Base-by-base conservation (phyloP, 352 stramenopile genomes). In the Globisporangium mamillatum region DNA sequence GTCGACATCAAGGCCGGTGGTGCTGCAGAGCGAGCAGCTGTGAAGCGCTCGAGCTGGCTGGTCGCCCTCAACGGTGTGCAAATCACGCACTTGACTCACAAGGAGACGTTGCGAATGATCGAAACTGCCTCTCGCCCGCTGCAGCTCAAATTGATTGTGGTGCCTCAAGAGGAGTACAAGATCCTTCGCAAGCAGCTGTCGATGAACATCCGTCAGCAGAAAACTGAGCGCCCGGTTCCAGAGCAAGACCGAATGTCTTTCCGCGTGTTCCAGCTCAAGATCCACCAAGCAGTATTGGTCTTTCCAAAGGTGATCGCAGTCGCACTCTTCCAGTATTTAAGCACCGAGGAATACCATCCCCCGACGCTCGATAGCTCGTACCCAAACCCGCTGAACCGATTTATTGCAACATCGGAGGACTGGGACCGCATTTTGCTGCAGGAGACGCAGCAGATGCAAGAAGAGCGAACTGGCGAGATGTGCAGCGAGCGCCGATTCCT, bases 181-280 rank as follows among this genome's bases (percentile, higher is more conserved):
- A 63, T 77, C 25, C 73, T 93, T 9, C 80, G 84, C 56, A 88
- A 86, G 64, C 87, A 94, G 54, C 73, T 96, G 4, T 88, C 84
- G 1, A 90, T 91, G 82, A 94, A 93, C 60, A 92, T 96, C 70
- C 88, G 88, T 22, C 84, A 94, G 61, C 85, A 80, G 29, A 94
- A 96, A 72, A 93, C 83, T 0, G 86, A 94, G 57, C 84, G 82
- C 7, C 82, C 87, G 6, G 91, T 95, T 46, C 84, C 87, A 0
- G 87, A 95, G 60, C 86, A 96, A 67, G 83, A 93, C 59, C 84
- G 87, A 67, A 92, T 93, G 88, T 93, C 88, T 0, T 93, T 93
- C 65, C 88, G 88, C 50, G 82, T 93, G 24, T 93, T 95, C 60
- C 87, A 95, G 68, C 67, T 88, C 54, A 93, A 95, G 71, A 92